Evolutionary conservation across 345 rosid genomes (phyloP).

Genomic region (Balakata baccata): DNA sequence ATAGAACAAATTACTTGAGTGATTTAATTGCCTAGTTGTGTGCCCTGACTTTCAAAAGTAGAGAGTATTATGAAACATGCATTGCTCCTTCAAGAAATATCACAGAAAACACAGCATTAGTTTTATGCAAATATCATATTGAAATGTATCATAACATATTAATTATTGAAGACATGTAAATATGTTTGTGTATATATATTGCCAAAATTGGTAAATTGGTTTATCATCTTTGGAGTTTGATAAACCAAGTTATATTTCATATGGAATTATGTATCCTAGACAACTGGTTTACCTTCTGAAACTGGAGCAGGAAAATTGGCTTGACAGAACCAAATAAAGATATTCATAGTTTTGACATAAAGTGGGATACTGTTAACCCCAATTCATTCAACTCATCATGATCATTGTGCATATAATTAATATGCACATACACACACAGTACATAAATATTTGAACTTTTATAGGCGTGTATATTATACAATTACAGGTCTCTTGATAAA

Average conservation of each 20-base stretch:
- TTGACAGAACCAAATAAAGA: neutral
- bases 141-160: neutral
- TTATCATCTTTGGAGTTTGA: neutral
- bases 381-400: neutral
- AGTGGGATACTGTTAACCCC: neutral
- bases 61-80: neutral
- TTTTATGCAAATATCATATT: neutral
- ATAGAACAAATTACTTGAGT: neutral
- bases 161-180: no score
- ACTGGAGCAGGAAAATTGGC: neutral
- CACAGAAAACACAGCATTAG: neutral
- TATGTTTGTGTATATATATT: no score
- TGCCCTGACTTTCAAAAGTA: neutral
- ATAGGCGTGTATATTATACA: neutral
- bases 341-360: neutral
- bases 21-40: neutral
- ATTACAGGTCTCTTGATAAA: neutral
- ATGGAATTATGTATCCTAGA: neutral
- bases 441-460: neutral
- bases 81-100: neutral
- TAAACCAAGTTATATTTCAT: neutral
- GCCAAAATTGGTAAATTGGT: neutral
- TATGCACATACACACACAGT: neutral
- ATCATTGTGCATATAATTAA: no score
- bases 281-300: neutral